phyloP scores from a whole-genome alignment of 805 yeast species.

The Debaryomyces tyrocola region DNA sequence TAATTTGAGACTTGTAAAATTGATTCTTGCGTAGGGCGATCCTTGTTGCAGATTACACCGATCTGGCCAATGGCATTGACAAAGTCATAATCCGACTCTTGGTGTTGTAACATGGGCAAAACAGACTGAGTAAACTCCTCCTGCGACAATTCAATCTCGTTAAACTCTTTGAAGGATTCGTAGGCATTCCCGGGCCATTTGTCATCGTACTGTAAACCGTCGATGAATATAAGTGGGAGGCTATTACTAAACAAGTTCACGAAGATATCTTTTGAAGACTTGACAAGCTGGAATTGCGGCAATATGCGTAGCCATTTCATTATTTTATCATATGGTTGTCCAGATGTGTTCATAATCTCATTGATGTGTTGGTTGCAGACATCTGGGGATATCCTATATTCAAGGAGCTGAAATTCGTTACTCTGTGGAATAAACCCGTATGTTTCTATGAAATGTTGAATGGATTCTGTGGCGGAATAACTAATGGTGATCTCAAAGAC shows the following conservation, averaged over 20 bases:
- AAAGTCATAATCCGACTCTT: conserved; percentile 26
- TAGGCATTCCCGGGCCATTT: conserved; percentile 20
- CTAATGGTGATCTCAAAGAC: conserved; percentile 23
- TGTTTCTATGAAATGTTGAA: conserved; percentile 24
- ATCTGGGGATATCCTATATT: conserved; percentile 4
- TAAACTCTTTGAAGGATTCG: conserved; percentile 13
- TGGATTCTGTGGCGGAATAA: conserved; percentile 22
- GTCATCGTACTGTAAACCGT: conserved; percentile 76
- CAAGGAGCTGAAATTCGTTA: conserved; percentile 13
- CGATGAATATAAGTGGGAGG: conserved; percentile 37
- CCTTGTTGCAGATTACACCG: conserved; percentile 12
- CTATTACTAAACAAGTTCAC: conserved; percentile 14
- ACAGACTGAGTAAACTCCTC: conserved; percentile 20
- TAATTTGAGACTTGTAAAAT: neutral
- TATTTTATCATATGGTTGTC: conserved; percentile 10
- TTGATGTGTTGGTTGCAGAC: conserved; percentile 9
- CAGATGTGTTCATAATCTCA: conserved; percentile 7
- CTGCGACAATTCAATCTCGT: conserved; percentile 22
- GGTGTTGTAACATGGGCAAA: conserved; percentile 16
- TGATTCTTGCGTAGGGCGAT: neutral
- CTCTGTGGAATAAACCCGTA: conserved; percentile 33
- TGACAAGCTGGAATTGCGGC: conserved; percentile 25
- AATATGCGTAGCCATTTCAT: conserved; percentile 29
- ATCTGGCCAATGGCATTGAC: conserved; percentile 24
- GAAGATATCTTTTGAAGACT: conserved; percentile 5